Evolutionary conservation across 768 basidiomycete genomes (phyloP).

Genomic region (Termitomyces sp.): DNA sequence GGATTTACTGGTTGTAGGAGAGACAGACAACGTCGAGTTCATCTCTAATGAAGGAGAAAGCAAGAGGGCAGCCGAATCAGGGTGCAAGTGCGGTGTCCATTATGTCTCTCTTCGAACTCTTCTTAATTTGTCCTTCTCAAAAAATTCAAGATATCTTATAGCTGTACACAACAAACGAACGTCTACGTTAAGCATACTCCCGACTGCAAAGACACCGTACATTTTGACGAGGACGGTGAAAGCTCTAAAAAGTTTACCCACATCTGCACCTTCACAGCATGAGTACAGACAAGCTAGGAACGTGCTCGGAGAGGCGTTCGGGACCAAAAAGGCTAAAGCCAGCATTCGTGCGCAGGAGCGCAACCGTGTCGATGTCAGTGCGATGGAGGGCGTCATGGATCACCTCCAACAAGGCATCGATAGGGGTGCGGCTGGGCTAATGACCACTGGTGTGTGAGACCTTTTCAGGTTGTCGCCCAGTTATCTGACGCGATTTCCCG

Average conservation of each 20-base stretch:
- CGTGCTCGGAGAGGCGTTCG: constrained; percentile 89
- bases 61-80: constrained; percentile 46
- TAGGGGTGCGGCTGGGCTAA: constrained; percentile 64
- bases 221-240: constrained; percentile 81
- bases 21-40: constrained; percentile 84
- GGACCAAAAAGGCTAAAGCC: constrained; percentile 90
- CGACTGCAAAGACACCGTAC: constrained; percentile 61
- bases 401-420: constrained; percentile 85
- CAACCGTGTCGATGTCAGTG: constrained; percentile 84
- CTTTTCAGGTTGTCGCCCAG: not conserved
- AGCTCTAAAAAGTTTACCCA: constrained; percentile 66
- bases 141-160: constrained; percentile 67
- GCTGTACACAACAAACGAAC: constrained; percentile 81
- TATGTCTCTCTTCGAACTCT: not conserved
- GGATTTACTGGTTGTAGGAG: constrained; percentile 68
- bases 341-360: constrained; percentile 84
- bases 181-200: constrained; percentile 65
- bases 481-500: constrained; percentile 6
- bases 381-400: constrained; percentile 81
- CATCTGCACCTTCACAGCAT: constrained; percentile 46
- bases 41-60: constrained; percentile 60
- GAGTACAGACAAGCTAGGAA: constrained; percentile 66
- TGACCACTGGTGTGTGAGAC: constrained; percentile 58
- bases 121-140: not conserved
- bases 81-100: constrained; percentile 61